Base-by-base conservation (phyloP, 2,329 filamentous ascomycete species). In the Pseudophaeomoniella oleicola region DNA sequence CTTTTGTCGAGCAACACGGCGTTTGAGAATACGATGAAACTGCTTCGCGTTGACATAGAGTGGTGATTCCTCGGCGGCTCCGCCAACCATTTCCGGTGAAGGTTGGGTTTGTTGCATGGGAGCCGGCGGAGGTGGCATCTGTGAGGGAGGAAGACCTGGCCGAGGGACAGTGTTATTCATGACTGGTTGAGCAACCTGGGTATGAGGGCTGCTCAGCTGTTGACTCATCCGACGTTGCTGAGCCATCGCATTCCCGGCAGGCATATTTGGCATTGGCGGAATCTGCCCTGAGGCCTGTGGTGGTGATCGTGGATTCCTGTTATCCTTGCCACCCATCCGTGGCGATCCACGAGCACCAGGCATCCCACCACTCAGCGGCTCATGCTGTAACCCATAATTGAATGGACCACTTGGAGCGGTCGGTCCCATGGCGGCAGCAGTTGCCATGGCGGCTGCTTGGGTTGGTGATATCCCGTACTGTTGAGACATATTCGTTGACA, bases 1-100 rank as follows among this genome's bases (percentile, higher is more conserved):
- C 55, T 84, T 85, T 58, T 96, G 90, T 19, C 90, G 75, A 4
- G 90, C 90, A 44, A 96, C 85, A 40, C 90, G 75, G 39, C 90
- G 75, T 67, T 98, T 96, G 37, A 98, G 62, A 34, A 98, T 98
- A 16, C 90, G 81, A 55, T 98, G 90, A 49, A 98, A 98, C 52
- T 98, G 90, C 58, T 98, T 98, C 4, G 90, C 90, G 51, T 98
- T 98, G 51, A 98, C 90, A 49, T 98, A 98, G 1, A 98, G 66
- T 0, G 90, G 90, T 0, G 88, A 88, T 54, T 98, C 90, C 56
- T 96, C 90, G 3, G 78, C 76, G 11, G 71, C 68, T 3, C 66
- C 69, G 5, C 79, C 66, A 1, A 81, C 72, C 49, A 90, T 75
- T 54, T 94, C 87, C 5, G 85, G 83, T 1, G 85, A 88, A 43